A percentile compares a stretch with the other conserved stretches of the same genome.
Evolutionary conservation across 1,139 yeast genomes (phyloP).

Genomic region (Meyerozyma smithsonii): DNA sequence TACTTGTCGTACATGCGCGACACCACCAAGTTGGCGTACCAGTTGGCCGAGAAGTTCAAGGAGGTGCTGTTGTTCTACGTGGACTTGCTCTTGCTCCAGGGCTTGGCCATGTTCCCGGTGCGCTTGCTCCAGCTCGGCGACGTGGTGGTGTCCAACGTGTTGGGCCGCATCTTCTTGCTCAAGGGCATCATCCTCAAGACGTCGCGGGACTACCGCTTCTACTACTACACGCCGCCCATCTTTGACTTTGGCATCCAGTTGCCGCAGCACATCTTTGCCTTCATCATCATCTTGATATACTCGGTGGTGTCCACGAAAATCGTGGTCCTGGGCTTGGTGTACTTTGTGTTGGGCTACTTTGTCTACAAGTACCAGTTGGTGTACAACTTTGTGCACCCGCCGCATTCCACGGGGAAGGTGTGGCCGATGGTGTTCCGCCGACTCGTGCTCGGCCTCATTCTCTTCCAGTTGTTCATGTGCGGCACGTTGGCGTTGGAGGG

Average conservation of each 20-base stretch:
- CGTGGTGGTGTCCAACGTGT: conserved; percentile 39
- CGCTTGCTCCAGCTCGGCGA: conserved; percentile 69
- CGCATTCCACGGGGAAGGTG: conserved; percentile 66
- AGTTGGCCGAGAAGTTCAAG: conserved; percentile 67
- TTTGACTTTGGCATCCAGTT: conserved; percentile 62
- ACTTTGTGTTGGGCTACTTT: conserved; percentile 57
- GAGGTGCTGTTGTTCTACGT: conserved; percentile 74
- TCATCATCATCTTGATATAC: conserved; percentile 57
- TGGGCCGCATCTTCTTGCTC: conserved; percentile 54
- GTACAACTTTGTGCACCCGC: conserved; percentile 65
- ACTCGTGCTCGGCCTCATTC: conserved; percentile 51
- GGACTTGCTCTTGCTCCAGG: conserved; percentile 77
- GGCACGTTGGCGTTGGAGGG: conserved; percentile 65
- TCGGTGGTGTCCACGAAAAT: conserved; percentile 64
- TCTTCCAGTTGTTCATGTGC: conserved; percentile 63
- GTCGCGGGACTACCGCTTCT: conserved; percentile 48
- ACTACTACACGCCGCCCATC: conserved; percentile 55
- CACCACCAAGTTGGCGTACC: conserved; percentile 74
- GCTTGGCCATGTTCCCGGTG: conserved; percentile 80
- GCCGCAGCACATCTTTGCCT: conserved; percentile 61
- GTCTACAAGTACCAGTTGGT: conserved; percentile 63
- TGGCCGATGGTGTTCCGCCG: conserved; percentile 66
- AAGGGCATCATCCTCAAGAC: conserved; percentile 43
- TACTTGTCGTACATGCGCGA: conserved; percentile 67
- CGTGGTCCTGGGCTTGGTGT: conserved; percentile 59